Percentiles rank a stretch among this genome's conserved stretches.
phyloP scores from a whole-genome alignment of 2,329 filamentous ascomycete genomes.

The Plectosphaerella cucumerina region DNA sequence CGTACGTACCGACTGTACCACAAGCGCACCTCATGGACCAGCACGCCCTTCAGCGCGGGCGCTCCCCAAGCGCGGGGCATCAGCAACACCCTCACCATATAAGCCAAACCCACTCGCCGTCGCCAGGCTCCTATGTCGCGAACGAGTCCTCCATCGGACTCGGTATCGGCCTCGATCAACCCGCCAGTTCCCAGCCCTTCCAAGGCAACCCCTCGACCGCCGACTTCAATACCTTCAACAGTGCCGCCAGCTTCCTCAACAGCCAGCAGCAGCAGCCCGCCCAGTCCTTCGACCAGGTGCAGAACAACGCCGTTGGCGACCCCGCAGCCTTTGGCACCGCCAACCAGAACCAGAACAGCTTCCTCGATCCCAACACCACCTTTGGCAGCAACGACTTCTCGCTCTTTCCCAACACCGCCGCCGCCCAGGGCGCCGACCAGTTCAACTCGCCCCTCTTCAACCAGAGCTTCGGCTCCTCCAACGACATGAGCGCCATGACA shows the following conservation, averaged over 20 bases:
- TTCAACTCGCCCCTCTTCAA: constrained; percentile 61
- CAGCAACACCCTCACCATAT: constrained; percentile 55
- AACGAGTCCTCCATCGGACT: constrained; percentile 47
- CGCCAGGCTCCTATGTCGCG: constrained; percentile 50
- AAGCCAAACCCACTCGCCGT: constrained; percentile 64
- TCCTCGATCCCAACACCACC: constrained; percentile 38
- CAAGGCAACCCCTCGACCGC: constrained; percentile 31
- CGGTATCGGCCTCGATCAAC: constrained; percentile 55
- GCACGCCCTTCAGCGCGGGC: constrained; percentile 40
- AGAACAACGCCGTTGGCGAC: constrained; percentile 25
- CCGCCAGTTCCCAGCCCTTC: constrained; percentile 32
- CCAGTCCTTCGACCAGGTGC: constrained; percentile 32
- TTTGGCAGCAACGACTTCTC: constrained; percentile 57
- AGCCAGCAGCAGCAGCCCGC: constrained; percentile 29
- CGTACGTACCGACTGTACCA: constrained; percentile 3
- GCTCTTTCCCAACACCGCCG: constrained; percentile 48
- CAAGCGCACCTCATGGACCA: constrained; percentile 33
- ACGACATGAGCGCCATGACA: constrained; percentile 49
- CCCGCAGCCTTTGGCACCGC: constrained; percentile 32
- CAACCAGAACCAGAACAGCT: constrained; percentile 35
- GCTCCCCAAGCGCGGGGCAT: constrained; percentile 57
- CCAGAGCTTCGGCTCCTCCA: constrained; percentile 37
- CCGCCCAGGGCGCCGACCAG: constrained; percentile 48
- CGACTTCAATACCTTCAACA: constrained; percentile 43
- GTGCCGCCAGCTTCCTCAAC: constrained; percentile 44